Base-by-base conservation (phyloP, 1,284 basidiomycete genomes). In the Mrakiaceae sp. region DNA sequence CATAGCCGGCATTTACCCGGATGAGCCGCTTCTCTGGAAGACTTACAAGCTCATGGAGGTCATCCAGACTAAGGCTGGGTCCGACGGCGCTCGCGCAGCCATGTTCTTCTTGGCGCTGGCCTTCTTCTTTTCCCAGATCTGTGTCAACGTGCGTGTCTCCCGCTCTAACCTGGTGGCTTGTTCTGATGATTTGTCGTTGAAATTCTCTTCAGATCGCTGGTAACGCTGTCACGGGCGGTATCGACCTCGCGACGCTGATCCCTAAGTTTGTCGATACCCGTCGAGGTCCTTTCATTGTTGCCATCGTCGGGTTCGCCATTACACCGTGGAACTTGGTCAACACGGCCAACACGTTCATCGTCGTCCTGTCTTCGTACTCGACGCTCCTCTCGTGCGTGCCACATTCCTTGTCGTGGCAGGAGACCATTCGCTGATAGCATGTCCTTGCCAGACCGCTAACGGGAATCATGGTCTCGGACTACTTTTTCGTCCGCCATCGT, bases 221-320 rank as follows among this genome's bases (percentile, higher is more conserved):
- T 14, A 77, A 77, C 68, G 73, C 73, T 55, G 69, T 77, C 12
- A 71, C 73, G 1, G 77, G 76, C 6, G 75, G 76, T 39, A 74
- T 75, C 63, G 77, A 78, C 69, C 70, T 79, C 4, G 72, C 76
- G 0, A 74, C 76, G 1, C 68, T 78, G 5, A 72, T 76, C 64
- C 78, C 78, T 3, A 72, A 73, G 50, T 79, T 72, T 64, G 71
- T 79, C 70, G 76, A 77, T 70, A 77, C 78, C 60, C 72, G 74
- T 1, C 72, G 78, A 16, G 77, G 58, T 39, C 67, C 70, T 0
- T 70, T 74, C 53, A 54, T 77, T 16, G 70, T 71, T n/a, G 71
- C 71, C 3, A 61, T 71, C 14, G 69, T 76, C 53, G 72, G 71
- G 10, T 68, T 76, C 27, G 70, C 70, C 53, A 43, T n/a, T 16